Evolutionary conservation across 225 moss, liverwort and hornwort genomes (phyloP), one percentile per base, ranked within the genome.

Genomic region (Neckera pumila): DNA sequence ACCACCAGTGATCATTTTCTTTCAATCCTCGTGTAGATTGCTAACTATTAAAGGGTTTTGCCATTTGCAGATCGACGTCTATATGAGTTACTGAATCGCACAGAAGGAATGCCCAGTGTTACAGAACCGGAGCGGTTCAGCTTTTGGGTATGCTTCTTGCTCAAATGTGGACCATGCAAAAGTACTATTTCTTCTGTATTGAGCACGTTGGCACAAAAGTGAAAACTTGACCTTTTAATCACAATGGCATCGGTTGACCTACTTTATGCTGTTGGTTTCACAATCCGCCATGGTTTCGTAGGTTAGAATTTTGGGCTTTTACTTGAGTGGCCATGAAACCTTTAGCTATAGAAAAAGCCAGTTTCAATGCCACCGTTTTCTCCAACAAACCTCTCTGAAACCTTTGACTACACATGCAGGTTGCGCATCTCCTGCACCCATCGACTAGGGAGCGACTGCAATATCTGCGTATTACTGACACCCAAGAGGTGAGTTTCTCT

Each of bases 81-180:
- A 34, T 74, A 88, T 83, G 93, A 96, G 79, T 84, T 93, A 86
- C 86, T 94, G 76, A 94, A 88, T 83, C 92, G 91, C 42, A 90
- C 92, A 22, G 93, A 94, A 84, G 89, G 89, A 91, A 95, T 95
- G 95, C 96, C 96, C 12, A 95, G 91, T 84, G 80, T 81, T 42
- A 81, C 86, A 70, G 93, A 98, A 82, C 91, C 96, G 42, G 98
- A 98, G 92, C 89, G 92, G 47, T 96, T 98, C 87, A 98, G 98
- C 91, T 98, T 98, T 84, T 96, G 96, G 98, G 97, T 98, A 94
- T 86, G 91, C 45, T 62, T 64, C 76, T 58, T 67, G 36, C 79
- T 83, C 57, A 67, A 83, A 62, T 66, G 27, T 61, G 71, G 18
- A 59, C 54, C 54, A 42, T 71, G 57, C n/a, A 26, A 82, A 77